Conservation (phyloP, 2,329 filamentous ascomycete species). For the Zopfia rhizophila region DNA sequence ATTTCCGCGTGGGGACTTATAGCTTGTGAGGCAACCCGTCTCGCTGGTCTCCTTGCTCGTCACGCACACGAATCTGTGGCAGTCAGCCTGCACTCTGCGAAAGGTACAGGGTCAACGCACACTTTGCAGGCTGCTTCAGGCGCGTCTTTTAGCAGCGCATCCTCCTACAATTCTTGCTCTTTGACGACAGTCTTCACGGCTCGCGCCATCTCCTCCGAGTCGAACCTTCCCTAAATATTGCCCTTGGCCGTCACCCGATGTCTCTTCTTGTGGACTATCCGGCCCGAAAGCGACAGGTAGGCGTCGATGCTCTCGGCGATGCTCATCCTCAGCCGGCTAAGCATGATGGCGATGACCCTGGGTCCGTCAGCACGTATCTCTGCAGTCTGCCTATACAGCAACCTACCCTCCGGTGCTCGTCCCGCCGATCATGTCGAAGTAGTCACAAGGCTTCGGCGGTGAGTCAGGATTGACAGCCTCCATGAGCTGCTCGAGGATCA, state of each 20-base stretch:
- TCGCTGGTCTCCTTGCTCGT: conserved; percentile 37
- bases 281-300: background rate
- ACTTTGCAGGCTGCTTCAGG: conserved; percentile 37
- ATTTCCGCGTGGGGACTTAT: conserved; percentile 29
- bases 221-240: conserved; percentile 3
- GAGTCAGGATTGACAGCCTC: conserved; percentile 8
- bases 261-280: background rate
- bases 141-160: background rate
- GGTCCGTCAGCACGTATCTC: conserved; percentile 18
- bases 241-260: too few species aligned
- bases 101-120: conserved; percentile 21
- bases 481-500: conserved; percentile 25
- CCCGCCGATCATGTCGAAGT: conserved; percentile 32
- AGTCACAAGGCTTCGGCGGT: conserved; percentile 18
- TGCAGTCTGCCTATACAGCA: conserved; percentile 21
- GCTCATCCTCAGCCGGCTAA: conserved; percentile 18
- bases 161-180: conserved; percentile 27
- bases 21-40: conserved; percentile 42
- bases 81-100: background rate
- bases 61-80: conserved; percentile 38
- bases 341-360: conserved; percentile 23
- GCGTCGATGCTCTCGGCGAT: conserved; percentile 11
- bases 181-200: conserved; percentile 24
- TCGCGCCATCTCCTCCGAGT: conserved; percentile 5
- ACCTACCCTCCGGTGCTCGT: conserved; percentile 33